A percentile compares a stretch with the other conserved stretches of the same genome.
Conservation (phyloP, 2,329 filamentous ascomycete species). For the Pestalotiopsis sp. region DNA sequence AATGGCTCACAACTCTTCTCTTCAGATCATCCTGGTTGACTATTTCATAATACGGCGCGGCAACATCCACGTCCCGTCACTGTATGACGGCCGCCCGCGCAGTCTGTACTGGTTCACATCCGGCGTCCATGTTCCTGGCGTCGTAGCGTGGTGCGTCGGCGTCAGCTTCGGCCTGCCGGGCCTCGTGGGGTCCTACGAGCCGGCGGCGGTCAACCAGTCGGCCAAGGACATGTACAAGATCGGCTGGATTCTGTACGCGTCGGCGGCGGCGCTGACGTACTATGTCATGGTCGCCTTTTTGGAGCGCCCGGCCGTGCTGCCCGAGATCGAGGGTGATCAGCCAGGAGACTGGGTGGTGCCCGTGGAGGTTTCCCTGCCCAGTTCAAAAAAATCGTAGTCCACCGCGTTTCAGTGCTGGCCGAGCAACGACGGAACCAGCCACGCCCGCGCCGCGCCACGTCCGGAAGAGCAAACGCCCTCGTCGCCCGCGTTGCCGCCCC, state of each 20-base stretch:
- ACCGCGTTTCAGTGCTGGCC: too few relatives aligned
- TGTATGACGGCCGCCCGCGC: not conserved
- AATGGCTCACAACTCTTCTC: not conserved
- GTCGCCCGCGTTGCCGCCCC: too few relatives aligned
- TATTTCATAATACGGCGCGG: not conserved
- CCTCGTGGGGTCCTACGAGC: conserved; percentile 3
- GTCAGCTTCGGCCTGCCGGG: conserved; percentile 8
- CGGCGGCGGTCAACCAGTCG: not conserved
- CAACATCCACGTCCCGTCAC: not conserved
- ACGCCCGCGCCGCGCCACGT: too few relatives aligned
- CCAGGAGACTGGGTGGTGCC: not conserved
- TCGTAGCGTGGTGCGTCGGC: not conserved
- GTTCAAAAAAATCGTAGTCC: too few relatives aligned
- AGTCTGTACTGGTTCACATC: not conserved
- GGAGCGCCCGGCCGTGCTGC: not conserved
- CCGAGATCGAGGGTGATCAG: not conserved
- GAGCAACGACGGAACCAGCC: too few relatives aligned
- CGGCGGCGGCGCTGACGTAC: not conserved
- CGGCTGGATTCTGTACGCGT: not conserved
- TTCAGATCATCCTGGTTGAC: not conserved
- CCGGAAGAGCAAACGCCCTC: too few relatives aligned
- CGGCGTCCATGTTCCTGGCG: not conserved
- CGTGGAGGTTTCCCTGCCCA: too few relatives aligned
- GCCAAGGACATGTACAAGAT: not conserved
- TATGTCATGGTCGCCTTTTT: not conserved